Evolutionary conservation across 202 grass and related monocot species (phyloP).

Genomic region (Cymbopogon flexuosus): DNA sequence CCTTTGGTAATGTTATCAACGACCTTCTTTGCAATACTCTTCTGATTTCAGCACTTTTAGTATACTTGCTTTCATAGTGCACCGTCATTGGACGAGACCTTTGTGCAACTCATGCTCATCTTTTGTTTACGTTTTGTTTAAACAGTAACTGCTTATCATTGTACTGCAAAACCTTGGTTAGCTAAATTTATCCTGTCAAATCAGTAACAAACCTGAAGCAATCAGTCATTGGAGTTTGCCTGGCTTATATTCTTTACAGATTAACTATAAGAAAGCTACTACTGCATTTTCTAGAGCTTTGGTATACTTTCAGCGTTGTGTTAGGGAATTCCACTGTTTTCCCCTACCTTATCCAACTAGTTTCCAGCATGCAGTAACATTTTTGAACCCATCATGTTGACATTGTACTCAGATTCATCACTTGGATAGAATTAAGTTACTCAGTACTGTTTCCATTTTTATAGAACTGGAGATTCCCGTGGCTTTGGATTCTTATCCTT

Average conservation of each 20-base stretch:
- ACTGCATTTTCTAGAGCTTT: not conserved
- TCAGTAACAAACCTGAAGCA: slow-evolving; percentile 2
- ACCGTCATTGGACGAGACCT: not conserved
- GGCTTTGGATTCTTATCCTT: slow-evolving; percentile 81
- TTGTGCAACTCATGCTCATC: slow-evolving; percentile 3
- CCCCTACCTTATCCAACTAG: not conserved
- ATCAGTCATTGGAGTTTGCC: slow-evolving; percentile 10
- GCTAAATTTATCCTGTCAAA: not conserved
- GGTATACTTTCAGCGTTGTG: not conserved
- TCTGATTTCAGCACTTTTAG: not conserved
- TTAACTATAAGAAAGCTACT: slow-evolving; percentile 1
- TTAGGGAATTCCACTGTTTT: not conserved
- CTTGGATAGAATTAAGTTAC: slow-evolving; percentile 24
- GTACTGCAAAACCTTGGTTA: slow-evolving; percentile 7
- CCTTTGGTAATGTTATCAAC: not conserved
- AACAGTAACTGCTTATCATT: not conserved
- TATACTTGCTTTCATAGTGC: not conserved
- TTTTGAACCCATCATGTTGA: not conserved
- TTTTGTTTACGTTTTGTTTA: not conserved
- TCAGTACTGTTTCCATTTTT: slow-evolving; percentile 27
- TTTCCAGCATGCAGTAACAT: slow-evolving; percentile 1
- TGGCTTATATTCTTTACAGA: not conserved
- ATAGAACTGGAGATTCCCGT: slow-evolving; percentile 69
- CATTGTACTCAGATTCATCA: slow-evolving; percentile 1
- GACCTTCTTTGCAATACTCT: not conserved